These are phyloP conservation scores for Xenosphaeropsis pyriputrescens DNA, from an alignment of 2,329 filamentous ascomycete genomes.

Conservation along the genomic window DNA sequence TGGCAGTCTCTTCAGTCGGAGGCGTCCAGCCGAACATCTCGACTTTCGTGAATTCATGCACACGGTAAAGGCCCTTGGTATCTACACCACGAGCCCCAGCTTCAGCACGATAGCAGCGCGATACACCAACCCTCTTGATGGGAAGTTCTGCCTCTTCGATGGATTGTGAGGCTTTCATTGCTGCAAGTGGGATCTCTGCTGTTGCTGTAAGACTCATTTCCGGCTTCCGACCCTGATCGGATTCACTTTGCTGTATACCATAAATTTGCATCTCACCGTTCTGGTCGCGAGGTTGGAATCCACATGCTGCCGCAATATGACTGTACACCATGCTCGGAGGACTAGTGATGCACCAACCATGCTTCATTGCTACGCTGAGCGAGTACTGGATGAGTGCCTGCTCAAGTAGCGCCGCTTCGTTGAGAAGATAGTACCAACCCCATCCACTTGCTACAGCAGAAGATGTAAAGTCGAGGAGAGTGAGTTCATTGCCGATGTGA, in stretches of 20 bases:
- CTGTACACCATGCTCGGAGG: conserved; percentile 86
- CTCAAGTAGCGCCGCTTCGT: conserved; percentile 85
- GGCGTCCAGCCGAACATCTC: conserved; percentile 91
- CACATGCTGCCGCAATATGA: conserved; percentile 80
- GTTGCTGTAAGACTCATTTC: conserved; percentile 71
- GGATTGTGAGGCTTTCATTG: conserved; percentile 65
- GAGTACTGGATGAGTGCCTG: conserved; percentile 86
- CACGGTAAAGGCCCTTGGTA: conserved; percentile 88
- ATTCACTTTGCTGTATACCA: conserved; percentile 50
- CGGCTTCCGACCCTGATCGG: conserved; percentile 49
- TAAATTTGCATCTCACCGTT: conserved; percentile 91
- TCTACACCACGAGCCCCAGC: conserved; percentile 80
- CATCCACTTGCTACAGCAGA: conserved; percentile 77
- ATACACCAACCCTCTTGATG: conserved; percentile 66
- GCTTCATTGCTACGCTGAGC: conserved; percentile 52
- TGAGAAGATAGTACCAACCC: conserved; percentile 96
- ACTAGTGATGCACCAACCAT: conserved; percentile 67
- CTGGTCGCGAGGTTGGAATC: conserved; percentile 85
- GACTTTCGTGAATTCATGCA: conserved; percentile 98
- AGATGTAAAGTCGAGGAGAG: conserved; percentile 76
- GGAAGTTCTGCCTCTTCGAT: conserved; percentile 56
- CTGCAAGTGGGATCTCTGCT: conserved; percentile 87
- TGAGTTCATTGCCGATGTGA: conserved; percentile 73
- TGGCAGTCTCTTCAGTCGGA: conserved; percentile 33
- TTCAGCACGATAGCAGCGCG: conserved; percentile 90